Evolutionary conservation across 495 filamentous ascomycete species (phyloP).

Genomic region (Penicillium soppii): DNA sequence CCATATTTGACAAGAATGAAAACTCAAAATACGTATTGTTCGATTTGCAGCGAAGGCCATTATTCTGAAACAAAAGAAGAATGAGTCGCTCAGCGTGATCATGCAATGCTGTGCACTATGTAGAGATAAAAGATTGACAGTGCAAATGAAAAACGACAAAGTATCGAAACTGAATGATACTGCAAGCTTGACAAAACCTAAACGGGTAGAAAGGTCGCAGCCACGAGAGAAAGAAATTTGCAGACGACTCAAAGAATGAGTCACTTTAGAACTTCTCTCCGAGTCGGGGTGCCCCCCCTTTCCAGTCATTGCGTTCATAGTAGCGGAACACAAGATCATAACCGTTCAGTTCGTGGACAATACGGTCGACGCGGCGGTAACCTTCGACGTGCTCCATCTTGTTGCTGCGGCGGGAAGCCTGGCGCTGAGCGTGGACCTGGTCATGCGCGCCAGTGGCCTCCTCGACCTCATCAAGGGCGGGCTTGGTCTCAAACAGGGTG

Average conservation of each 20-base stretch:
- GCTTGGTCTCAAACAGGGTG: slow-evolving; percentile 92
- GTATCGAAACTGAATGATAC: not conserved
- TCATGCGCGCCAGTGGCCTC: slow-evolving; percentile 38
- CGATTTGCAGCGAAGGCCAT: slow-evolving; percentile 5
- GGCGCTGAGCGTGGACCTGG: slow-evolving; percentile 44
- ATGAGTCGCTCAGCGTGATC: slow-evolving; percentile 20
- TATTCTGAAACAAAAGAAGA: not conserved
- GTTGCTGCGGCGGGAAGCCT: slow-evolving; percentile 51
- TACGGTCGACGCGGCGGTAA: slow-evolving; percentile 88
- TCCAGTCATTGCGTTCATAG: slow-evolving; percentile 92
- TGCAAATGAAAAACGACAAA: not conserved
- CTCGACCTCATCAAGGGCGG: slow-evolving; percentile 40
- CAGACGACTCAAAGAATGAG: not conserved
- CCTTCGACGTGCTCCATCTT: slow-evolving; percentile 83
- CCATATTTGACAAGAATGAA: not conserved
- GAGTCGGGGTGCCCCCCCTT: slow-evolving; percentile 71
- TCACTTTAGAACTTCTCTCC: slow-evolving; percentile 55
- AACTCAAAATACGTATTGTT: slow-evolving; percentile 10
- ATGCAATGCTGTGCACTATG: slow-evolving; percentile 26
- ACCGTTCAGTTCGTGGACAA: slow-evolving; percentile 95
- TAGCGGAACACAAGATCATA: slow-evolving; percentile 97
- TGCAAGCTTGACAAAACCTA: not conserved
- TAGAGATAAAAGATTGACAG: slow-evolving; percentile 4
- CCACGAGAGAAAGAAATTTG: slow-evolving; percentile 8
- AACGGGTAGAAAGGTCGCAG: slow-evolving; percentile 18